Evolutionary conservation across 108 stramenopile species (phyloP), one percentile per base, ranked within the genome.

Genomic region (Mayamaea pseudoterrestris): DNA sequence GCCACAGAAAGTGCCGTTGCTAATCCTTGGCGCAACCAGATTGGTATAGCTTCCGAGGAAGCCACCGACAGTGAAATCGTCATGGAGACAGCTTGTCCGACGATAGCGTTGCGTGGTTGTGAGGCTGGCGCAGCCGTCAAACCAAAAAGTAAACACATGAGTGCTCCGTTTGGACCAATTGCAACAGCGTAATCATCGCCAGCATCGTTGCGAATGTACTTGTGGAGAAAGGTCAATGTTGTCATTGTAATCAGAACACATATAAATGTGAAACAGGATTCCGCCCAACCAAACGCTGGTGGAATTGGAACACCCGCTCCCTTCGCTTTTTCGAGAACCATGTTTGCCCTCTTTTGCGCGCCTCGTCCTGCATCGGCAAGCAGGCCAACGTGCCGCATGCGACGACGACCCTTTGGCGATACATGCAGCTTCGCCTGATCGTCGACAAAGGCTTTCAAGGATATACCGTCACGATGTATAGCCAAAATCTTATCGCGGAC

Each of bases 51-150:
- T 9, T 43, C 41, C 9, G 16, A 9, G 9, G 8, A 18, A 7
- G 46, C 26, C 6, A 47, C 14, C 21, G 8, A 21, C 8, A 55
- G 32, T 20, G 36, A n/a, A n/a, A 73, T 30, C 2, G 47, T 13
- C 20, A 44, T 40, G 12, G 60, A 40, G n/a, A 73, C 29, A 1
- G 52, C 41, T 34, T 68, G 66, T 2, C 62, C 66, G 11, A 44
- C 50, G 1, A 73, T 21, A 12, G 52, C 52, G 41, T 55, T 65
- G 1, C 66, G 29, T 5, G 71, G 71, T 39, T 73, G 71, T 13
- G 47, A 36, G 7, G 71, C 66, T 1, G 71, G 71, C 9, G 71
- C 71, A n/a, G 63, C 48, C 31, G 71, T 65, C 8, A 73, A 30
- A 28, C 57, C 56, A 32, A 58, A 73, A 12, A 61, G 66, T 24